Evolutionary conservation across 208 protist genomes (phyloP).

Genomic region (Leishmania tarentolae): DNA sequence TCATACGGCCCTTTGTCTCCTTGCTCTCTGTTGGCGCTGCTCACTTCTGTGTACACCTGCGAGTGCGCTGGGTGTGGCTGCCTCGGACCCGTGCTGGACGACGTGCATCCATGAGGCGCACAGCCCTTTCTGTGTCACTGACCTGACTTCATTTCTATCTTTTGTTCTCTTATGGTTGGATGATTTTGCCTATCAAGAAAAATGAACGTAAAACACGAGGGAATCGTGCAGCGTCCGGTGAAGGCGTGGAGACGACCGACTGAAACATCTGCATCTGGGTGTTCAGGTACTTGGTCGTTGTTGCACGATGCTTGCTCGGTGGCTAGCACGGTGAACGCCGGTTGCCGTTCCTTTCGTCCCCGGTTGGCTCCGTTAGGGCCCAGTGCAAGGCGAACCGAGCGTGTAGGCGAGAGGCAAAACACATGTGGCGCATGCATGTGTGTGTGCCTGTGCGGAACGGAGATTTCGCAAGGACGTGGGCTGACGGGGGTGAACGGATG

Average conservation of each 20-base stretch:
- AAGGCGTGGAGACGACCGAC: not conserved
- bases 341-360: not conserved
- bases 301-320: not conserved
- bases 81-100: not conserved
- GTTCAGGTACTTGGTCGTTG: not conserved
- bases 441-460: not conserved
- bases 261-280: not conserved
- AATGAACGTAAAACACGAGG: not conserved
- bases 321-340: not conserved
- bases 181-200: not conserved
- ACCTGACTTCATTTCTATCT: not conserved
- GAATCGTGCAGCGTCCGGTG: not conserved
- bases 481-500: not conserved
- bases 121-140: not conserved
- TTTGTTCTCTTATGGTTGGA: not conserved
- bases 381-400: too few relatives aligned
- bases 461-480: not conserved
- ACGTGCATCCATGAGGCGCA: not conserved
- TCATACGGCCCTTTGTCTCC: not conserved
- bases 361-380: not conserved
- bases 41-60: not conserved
- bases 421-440: too few relatives aligned
- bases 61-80: not conserved
- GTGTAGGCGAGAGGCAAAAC: too few relatives aligned
- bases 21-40: not conserved